Evolutionary conservation across 192 early-diverging fungal genomes (phyloP).

Genomic region (Coemansia sp.): DNA sequence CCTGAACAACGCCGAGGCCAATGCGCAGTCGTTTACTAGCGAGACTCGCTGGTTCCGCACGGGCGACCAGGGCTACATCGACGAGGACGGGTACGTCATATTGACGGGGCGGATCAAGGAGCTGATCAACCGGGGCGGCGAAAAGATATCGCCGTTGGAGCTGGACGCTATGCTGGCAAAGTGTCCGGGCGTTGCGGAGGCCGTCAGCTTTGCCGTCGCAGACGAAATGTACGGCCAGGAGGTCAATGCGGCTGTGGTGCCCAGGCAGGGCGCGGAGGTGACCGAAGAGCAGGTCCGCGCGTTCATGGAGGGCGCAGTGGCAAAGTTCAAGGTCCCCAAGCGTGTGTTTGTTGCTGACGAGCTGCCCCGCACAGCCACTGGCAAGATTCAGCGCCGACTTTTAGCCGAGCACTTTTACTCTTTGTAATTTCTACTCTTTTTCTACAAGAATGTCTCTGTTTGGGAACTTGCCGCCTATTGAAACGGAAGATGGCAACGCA

Average conservation of each 20-base stretch:
- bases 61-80: constrained; percentile 78
- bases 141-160: constrained; percentile 88
- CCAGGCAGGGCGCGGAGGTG: constrained; percentile 51
- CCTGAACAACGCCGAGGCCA: constrained; percentile 68
- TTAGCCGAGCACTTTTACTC: constrained; percentile 63
- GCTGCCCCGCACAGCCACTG: constrained; percentile 72
- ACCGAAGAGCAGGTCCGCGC: constrained; percentile 55
- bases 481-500: constrained; percentile 1
- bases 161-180: constrained; percentile 69
- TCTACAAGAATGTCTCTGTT: constrained; percentile 29
- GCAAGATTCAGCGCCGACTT: constrained; percentile 66
- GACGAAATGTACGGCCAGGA: constrained; percentile 82
- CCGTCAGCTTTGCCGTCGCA: constrained; percentile 70
- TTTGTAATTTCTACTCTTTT: constrained; percentile 3
- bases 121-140: constrained; percentile 86
- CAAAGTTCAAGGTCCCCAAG: constrained; percentile 73
- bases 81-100: constrained; percentile 72
- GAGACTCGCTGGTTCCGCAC: constrained; percentile 75
- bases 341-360: constrained; percentile 60
- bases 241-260: constrained; percentile 70
- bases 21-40: constrained; percentile 58
- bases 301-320: constrained; percentile 57
- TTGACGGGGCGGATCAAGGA: constrained; percentile 88
- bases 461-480: constrained; percentile 35
- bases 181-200: constrained; percentile 69